Evolutionary conservation across 2,329 filamentous ascomycete species (phyloP).

Genomic region (Graphilbum fragrans): DNA sequence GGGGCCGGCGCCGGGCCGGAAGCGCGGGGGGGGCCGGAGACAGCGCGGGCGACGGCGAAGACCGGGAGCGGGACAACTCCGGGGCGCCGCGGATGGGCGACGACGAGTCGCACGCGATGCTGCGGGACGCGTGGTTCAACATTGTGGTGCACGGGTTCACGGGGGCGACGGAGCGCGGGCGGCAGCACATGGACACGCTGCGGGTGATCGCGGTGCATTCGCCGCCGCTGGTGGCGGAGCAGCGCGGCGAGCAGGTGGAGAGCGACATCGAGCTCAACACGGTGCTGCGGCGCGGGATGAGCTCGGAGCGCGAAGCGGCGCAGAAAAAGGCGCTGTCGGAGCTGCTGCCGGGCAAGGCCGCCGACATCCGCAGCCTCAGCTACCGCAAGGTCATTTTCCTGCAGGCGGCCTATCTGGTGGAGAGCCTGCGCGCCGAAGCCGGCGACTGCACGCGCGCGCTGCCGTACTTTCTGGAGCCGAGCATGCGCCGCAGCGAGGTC

Average conservation of each 20-base stretch:
- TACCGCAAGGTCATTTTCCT: conserved; percentile 90
- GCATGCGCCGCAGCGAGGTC: conserved; percentile 54
- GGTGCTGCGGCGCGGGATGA: conserved; percentile 76
- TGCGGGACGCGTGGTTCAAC: conserved; percentile 96
- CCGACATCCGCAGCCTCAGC: conserved; percentile 69
- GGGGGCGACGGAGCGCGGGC: conserved; percentile 58
- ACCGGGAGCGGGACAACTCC: neutral
- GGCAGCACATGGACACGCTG: conserved; percentile 63
- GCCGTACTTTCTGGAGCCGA: conserved; percentile 90
- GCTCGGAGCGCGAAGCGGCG: conserved; percentile 60
- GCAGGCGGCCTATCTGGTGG: conserved; percentile 79
- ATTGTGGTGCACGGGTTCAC: conserved; percentile 89
- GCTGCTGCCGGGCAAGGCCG: conserved; percentile 63
- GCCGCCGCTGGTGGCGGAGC: conserved; percentile 74
- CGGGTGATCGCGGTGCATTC: conserved; percentile 78
- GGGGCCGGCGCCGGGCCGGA: too few species aligned
- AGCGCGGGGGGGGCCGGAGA: neutral
- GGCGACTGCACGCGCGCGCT: conserved; percentile 86
- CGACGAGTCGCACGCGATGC: conserved; percentile 59
- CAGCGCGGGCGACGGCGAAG: neutral
- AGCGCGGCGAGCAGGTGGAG: conserved; percentile 79
- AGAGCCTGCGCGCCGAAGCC: conserved; percentile 72
- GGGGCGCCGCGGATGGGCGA: conserved; percentile 46
- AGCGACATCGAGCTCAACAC: conserved; percentile 97
- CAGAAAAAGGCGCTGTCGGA: conserved; percentile 70